phyloP scores from a whole-genome alignment of 805 yeast species.

The Starmerella davenportii region DNA sequence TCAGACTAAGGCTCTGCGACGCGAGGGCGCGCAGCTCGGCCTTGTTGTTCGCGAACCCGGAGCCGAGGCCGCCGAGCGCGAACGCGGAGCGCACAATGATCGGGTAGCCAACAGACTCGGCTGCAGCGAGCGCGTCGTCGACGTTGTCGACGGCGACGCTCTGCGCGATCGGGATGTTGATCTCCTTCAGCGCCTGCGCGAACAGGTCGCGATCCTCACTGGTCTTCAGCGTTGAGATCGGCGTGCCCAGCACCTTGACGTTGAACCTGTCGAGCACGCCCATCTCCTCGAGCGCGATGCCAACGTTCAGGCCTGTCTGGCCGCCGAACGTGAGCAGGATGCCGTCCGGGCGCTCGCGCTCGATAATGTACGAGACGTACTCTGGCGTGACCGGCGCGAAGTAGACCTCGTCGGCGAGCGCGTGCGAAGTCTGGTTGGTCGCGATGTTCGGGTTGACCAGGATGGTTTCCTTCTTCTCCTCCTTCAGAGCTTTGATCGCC shows the following conservation, averaged over 20 bases:
- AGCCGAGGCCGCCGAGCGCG: constrained; percentile 93
- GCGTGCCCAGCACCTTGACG: constrained; percentile 93
- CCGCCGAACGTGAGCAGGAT: constrained; percentile 95
- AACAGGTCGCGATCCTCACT: constrained; percentile 96
- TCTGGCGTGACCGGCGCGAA: constrained; percentile 94
- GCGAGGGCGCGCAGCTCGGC: constrained; percentile 74
- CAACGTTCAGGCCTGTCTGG: constrained; percentile 92
- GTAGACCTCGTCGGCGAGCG: constrained; percentile 87
- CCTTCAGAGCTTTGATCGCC: constrained; percentile 88
- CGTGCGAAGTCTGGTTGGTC: constrained; percentile 88
- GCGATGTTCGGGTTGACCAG: constrained; percentile 92
- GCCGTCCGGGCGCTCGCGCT: constrained; percentile 92
- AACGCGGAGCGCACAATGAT: constrained; percentile 94
- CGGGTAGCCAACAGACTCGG: constrained; percentile 76
- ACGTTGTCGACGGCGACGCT: constrained; percentile 88
- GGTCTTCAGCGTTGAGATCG: constrained; percentile 84
- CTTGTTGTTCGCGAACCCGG: constrained; percentile 81
- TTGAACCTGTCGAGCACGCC: constrained; percentile 81
- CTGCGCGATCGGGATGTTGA: constrained; percentile 89
- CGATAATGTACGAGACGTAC: constrained; percentile 84
- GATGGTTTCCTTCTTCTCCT: constrained; percentile 69
- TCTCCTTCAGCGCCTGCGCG: constrained; percentile 87
- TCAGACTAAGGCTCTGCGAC: constrained; percentile 68
- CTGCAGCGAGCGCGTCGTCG: constrained; percentile 87
- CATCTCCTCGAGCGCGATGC: constrained; percentile 85